Evolutionary conservation across 108 stramenopile genomes (phyloP), one percentile per base, ranked within the genome.

Genomic region (Conticribra weissflogii): DNA sequence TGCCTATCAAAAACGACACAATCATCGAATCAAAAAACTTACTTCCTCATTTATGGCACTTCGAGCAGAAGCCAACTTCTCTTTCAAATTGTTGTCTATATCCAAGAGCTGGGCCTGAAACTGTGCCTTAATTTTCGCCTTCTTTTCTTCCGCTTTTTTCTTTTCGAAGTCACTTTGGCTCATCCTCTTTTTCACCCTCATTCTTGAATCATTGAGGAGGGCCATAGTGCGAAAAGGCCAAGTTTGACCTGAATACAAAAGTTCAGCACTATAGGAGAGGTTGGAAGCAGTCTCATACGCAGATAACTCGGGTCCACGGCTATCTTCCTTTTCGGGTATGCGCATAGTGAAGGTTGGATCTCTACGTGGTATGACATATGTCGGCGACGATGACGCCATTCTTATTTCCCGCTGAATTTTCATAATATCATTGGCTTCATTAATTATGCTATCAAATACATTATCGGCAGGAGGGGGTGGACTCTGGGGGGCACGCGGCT

Each of bases 141-240:
- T 59, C 33, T 59, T 59, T 22, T 59, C 36, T 44, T 59, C 36
- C 18, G 34, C 59, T 41, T 21, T 59, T 59, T 59, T 23, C 22
- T 41, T 59, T 22, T 59, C 59, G 19, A 59, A 59, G 17, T 44
- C 19, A 59, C 16, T 17, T 12, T 21, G 2, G 44, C 59, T 59
- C 15, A 59, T 0, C 36, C 32, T 3, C 23, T 59, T 59, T 22
- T 44, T 17, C 0, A 41, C 34, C 44, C 59, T 8, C 21, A n/a
- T 32, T 18, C 19, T 14, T 12, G 59, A 59, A 59, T 44, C 58
- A 17, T 33, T 32, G n/a, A 59, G 34, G 9, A 59, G 17, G 15
- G 36, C 59, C 24, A 59, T 44, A 0, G 36, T 59, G 36, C 19
- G 5, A 44, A 44, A 23, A 0, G 36, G 36, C 23, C 2, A 2